Evolutionary conservation across 352 stramenopile species (phyloP), one percentile per base, ranked within the genome.

Genomic region (Blastocystis sp.): DNA sequence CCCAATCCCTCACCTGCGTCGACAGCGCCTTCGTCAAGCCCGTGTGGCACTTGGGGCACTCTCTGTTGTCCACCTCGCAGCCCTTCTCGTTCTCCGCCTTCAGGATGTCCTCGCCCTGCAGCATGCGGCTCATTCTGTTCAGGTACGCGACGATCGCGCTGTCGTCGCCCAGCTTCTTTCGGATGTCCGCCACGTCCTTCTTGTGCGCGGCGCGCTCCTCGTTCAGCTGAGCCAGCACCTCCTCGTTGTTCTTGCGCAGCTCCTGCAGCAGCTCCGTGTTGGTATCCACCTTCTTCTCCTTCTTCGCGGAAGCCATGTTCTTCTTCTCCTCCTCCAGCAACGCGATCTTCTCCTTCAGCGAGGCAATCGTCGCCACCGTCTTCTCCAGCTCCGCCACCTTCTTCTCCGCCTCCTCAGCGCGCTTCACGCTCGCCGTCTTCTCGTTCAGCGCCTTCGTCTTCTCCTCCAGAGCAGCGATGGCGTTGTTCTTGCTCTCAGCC

Each of bases 291-390:
- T 91, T 90, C 19, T 24, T 24, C 19, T 37, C 37, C 63, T 74
- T 37, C 61, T 67, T 67, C 31, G n/a, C 61, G 26, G 39, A 12
- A 13, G 31, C 29, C 63, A 50, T 74, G 26, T 74, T 39, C 29
- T 39, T 74, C 19, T 31, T 50, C 19, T 74, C 63, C 66, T 59
- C 51, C 66, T 78, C 66, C 66, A 78, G 66, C 16, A 6, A 21
- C 41, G 31, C 51, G 19, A 19, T 41, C 66, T 78, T 78, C 41
- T 55, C 31, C 33, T 78, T 39, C 41, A 61, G 37, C n/a, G 66
- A 29, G 31, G 92, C 92, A 90, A 95, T 93, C 85, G 95, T 93
- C n/a, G 66, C 33, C 4, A 55, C 66, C 66, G 50, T 45, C 66
- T 77, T 77, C 66, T 77, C 66, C 0, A 29, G 21, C 33, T 77